Percentiles rank a stretch among this genome's conserved stretches.
Evolutionary conservation across 306 rosid genomes (phyloP).

Genomic region (Quercus engelmannii): DNA sequence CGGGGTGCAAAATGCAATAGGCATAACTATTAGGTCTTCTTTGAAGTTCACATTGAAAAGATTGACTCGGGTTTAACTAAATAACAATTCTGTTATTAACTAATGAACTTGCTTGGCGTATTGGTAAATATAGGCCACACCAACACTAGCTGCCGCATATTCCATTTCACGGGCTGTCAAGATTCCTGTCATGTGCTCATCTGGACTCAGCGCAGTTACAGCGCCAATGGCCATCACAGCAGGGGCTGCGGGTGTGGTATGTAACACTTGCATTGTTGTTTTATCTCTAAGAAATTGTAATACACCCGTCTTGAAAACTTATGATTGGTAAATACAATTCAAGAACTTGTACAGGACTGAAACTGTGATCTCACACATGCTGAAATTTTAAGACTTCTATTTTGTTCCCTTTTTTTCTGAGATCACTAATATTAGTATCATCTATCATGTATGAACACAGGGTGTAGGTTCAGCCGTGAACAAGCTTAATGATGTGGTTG

Average conservation of each 20-base stretch:
- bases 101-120: slow-evolving; percentile 5
- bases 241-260: slow-evolving; percentile 95
- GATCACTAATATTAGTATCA: background rate
- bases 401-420: background rate
- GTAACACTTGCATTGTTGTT: background rate
- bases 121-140: slow-evolving; percentile 59
- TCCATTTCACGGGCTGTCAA: slow-evolving; percentile 84
- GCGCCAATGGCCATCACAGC: slow-evolving; percentile 94
- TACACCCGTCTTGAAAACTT: background rate
- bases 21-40: background rate
- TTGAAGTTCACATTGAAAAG: background rate
- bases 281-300: background rate
- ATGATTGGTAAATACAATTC: background rate
- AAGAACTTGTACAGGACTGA: background rate
- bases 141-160: slow-evolving; percentile 89
- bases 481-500: slow-evolving; percentile 76
- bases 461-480: slow-evolving; percentile 92
- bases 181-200: slow-evolving; percentile 87
- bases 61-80: background rate
- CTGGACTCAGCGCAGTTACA: slow-evolving; percentile 81
- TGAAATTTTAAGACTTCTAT: background rate
- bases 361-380: background rate
- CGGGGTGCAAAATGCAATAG: background rate
- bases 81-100: background rate
- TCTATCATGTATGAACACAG: slow-evolving; percentile 37